Conservation (phyloP, 192 early-diverging fungal species). For the Coemansia biformis region DNA sequence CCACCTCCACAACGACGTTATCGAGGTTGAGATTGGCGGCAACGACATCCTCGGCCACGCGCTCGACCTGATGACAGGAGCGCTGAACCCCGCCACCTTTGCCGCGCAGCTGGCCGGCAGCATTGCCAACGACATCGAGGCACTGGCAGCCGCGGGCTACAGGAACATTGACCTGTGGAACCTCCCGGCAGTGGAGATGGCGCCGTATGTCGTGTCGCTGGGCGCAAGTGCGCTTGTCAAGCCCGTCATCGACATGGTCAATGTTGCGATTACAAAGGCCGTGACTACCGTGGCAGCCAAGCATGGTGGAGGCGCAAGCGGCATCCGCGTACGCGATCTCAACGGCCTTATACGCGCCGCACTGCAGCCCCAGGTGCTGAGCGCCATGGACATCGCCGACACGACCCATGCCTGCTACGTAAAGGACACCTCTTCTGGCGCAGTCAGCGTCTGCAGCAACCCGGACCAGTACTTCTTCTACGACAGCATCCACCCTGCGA, state of each 20-base stretch:
- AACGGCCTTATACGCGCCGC: slow-evolving; percentile 20
- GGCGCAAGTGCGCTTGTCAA: too few relatives aligned
- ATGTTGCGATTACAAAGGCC: slow-evolving; percentile 15
- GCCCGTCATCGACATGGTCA: slow-evolving; percentile 3
- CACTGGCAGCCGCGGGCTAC: slow-evolving; percentile 30
- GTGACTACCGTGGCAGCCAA: slow-evolving; percentile 1
- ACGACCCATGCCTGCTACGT: slow-evolving; percentile 23
- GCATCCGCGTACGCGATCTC: slow-evolving; percentile 28
- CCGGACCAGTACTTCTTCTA: slow-evolving; percentile 45
- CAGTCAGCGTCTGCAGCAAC: slow-evolving; percentile 24
- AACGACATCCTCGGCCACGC: slow-evolving; percentile 34
- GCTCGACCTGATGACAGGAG: slow-evolving; percentile 9
- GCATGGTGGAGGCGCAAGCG: slow-evolving; percentile 8
- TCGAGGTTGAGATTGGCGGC: slow-evolving; percentile 37
- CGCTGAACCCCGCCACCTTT: slow-evolving; percentile 16
- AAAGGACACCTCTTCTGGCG: slow-evolving; percentile 6
- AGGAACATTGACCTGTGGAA: slow-evolving; percentile 46
- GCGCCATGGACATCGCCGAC: slow-evolving; percentile 25
- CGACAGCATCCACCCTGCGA: slow-evolving; percentile 36
- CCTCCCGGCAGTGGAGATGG: slow-evolving; percentile 27
- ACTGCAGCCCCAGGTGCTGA: slow-evolving; percentile 18
- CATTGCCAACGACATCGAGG: slow-evolving; percentile 25
- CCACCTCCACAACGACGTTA: slow-evolving; percentile 35
- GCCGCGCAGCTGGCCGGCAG: slow-evolving; percentile 12
- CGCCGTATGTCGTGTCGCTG: slow-evolving; percentile 13